Percentiles rank a stretch among this genome's conserved stretches.
Evolutionary conservation across 164 flowering plant species (phyloP).

Genomic region (Kalanchoe fedtschenkoi): DNA sequence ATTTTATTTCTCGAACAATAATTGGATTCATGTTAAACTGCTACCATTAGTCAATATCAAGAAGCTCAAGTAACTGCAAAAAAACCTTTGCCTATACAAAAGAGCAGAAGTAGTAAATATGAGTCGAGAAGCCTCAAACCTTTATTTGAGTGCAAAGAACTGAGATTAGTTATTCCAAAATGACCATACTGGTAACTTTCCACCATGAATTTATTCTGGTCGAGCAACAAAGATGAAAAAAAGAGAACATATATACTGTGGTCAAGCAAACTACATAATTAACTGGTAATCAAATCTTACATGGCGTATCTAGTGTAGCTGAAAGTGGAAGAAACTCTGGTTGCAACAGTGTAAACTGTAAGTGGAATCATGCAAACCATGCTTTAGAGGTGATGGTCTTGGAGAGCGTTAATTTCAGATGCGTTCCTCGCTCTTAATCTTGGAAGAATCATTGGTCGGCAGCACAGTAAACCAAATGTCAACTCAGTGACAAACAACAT

Average conservation of each 20-base stretch:
- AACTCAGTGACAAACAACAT: conserved; percentile 31
- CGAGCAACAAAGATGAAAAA: neutral
- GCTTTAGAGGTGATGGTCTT: neutral
- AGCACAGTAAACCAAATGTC: conserved; percentile 33
- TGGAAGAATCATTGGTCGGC: conserved; percentile 45
- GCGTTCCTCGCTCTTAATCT: conserved; percentile 18
- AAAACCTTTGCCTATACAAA: no score
- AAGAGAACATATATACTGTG: neutral
- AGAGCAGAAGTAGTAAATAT: no score
- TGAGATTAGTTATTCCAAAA: neutral
- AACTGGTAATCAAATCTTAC: neutral
- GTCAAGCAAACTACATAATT: neutral
- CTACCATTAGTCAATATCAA: no score
- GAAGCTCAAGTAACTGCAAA: no score
- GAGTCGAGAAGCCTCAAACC: no score
- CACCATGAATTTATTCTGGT: neutral
- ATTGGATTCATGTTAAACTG: no score
- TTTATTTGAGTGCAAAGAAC: neutral
- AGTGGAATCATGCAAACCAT: neutral
- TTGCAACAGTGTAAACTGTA: neutral
- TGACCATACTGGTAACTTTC: neutral
- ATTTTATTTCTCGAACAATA: no score
- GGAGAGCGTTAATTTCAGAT: conserved; percentile 13
- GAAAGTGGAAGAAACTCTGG: neutral
- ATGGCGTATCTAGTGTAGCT: neutral